Percentiles rank a stretch among this genome's conserved stretches.
Conservation (phyloP, 495 filamentous ascomycete species). For the Tuber brumale region DNA sequence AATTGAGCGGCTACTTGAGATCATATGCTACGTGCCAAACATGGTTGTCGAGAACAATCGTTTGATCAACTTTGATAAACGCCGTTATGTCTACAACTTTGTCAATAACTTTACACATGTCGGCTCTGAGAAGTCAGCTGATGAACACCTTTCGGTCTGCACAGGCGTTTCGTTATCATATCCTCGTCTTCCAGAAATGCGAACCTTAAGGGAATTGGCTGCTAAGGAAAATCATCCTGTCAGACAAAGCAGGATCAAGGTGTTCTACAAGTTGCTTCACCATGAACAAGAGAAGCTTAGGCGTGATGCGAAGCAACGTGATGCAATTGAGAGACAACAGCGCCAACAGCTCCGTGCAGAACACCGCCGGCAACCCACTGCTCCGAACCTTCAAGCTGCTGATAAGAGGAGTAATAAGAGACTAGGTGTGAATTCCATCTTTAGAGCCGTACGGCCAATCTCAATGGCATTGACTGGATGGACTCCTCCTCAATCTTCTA, state of each 20-base stretch:
- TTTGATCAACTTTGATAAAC: slow-evolving; percentile 43
- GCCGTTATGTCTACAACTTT: slow-evolving; percentile 43
- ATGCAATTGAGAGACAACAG: slow-evolving; percentile 40
- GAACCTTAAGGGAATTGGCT: slow-evolving; percentile 37
- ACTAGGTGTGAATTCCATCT: slow-evolving; percentile 42
- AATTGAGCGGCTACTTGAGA: slow-evolving; percentile 42
- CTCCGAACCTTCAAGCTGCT: slow-evolving; percentile 32
- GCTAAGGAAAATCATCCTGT: slow-evolving; percentile 37
- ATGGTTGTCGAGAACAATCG: slow-evolving; percentile 44
- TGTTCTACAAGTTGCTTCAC: slow-evolving; percentile 40
- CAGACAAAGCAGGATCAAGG: slow-evolving; percentile 33
- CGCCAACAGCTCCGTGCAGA: slow-evolving; percentile 35
- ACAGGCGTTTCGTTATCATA: slow-evolving; percentile 21
- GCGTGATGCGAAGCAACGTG: slow-evolving; percentile 41
- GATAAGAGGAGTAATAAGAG: slow-evolving; percentile 40
- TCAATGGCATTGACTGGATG: slow-evolving; percentile 41
- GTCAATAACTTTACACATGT: slow-evolving; percentile 43
- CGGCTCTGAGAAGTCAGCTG: slow-evolving; percentile 18
- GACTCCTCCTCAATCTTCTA: slow-evolving; percentile 38
- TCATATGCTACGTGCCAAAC: slow-evolving; percentile 43
- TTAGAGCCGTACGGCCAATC: slow-evolving; percentile 41
- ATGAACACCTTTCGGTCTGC: slow-evolving; percentile 24
- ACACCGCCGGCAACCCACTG: slow-evolving; percentile 40
- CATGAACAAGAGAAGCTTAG: slow-evolving; percentile 43
- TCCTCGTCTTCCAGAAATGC: slow-evolving; percentile 29